Evolutionary conservation across 2,329 filamentous ascomycete species (phyloP).

Genomic region (Aspergillus hortae): DNA sequence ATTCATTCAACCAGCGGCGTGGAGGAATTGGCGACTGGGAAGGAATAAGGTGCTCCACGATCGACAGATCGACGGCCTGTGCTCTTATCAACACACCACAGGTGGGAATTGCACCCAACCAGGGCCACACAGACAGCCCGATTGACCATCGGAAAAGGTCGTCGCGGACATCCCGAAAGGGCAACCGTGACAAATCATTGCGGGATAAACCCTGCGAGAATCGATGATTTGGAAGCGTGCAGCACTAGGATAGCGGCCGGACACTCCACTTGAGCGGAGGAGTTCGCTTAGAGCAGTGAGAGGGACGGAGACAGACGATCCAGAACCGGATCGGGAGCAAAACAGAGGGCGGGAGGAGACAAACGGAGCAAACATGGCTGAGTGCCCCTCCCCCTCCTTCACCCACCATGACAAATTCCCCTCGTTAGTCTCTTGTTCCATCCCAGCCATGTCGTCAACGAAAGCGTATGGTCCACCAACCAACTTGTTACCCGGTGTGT

Average conservation of each 20-base stretch:
- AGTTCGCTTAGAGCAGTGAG: neutral
- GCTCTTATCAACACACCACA: constrained; percentile 1
- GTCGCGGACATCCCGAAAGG: neutral
- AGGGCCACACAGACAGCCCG: neutral
- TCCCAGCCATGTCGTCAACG: constrained; percentile 10
- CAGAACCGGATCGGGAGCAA: too few relatives aligned
- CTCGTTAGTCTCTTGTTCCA: neutral
- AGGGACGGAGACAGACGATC: too few relatives aligned
- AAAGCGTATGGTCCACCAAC: neutral
- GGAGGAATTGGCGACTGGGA: too few relatives aligned
- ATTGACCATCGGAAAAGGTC: too few relatives aligned
- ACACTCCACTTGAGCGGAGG: neutral
- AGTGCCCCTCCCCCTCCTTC: neutral
- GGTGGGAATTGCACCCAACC: neutral
- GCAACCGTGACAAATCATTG: constrained; percentile 14
- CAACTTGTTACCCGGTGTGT: neutral
- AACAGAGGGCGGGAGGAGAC: neutral
- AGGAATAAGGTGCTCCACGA: neutral
- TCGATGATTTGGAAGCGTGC: neutral
- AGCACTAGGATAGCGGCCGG: neutral
- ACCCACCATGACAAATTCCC: constrained; percentile 18
- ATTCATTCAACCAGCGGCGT: too few relatives aligned
- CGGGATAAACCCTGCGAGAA: neutral
- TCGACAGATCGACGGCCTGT: constrained; percentile 2
- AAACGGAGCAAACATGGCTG: neutral